Evolutionary conservation across 2,329 filamentous ascomycete genomes (phyloP), one percentile per base, ranked within the genome.

Genomic region (Diplodia seriata): DNA sequence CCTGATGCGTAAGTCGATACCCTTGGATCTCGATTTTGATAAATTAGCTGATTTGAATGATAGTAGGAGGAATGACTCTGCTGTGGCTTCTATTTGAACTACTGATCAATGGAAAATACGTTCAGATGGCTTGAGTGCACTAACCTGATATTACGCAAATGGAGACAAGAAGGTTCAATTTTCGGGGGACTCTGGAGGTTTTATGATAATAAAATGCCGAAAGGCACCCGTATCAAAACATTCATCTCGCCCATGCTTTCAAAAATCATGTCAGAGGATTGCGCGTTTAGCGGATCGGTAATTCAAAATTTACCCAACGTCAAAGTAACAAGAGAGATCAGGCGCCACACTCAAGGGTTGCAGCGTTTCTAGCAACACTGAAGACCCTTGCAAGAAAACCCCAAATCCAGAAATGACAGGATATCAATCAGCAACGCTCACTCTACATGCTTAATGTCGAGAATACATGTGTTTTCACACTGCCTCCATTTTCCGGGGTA

Each of bases 11-110:
- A 29, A 51, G 59, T 36, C 8, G 26, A 14, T 20, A 14, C 40
- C 26, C 9, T 14, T 14, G 18, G 40, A 31, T 63, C 4, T 4
- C 2, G 29, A 38, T 12, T 12, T 26, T 29, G 18, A 20, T 51
- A 12, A 20, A 31, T 63, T 36, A 36, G 20, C 29, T 49, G 36
- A 38, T 31, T 63, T 36, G 50, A 15, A 15, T 49, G 23, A 38
- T 31, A n/a, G 47, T 26, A 63, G 43, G 59, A 36, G 47, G 47
- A 11, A 31, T 49, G 59, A 63, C 31, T 63, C 59, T 2, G 59
- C 14, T 8, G 31, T 51, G 50, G 43, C 59, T 51, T 9, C 47
- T 31, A 9, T n/a, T 26, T 59, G 31, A 56, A 11, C 18, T 8
- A 2, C 9, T 26, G 11, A 20, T 15, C 14, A 7, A 11, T 29